Conservation (phyloP, 2,329 filamentous ascomycete species). For the Dactylellina leptospora region DNA sequence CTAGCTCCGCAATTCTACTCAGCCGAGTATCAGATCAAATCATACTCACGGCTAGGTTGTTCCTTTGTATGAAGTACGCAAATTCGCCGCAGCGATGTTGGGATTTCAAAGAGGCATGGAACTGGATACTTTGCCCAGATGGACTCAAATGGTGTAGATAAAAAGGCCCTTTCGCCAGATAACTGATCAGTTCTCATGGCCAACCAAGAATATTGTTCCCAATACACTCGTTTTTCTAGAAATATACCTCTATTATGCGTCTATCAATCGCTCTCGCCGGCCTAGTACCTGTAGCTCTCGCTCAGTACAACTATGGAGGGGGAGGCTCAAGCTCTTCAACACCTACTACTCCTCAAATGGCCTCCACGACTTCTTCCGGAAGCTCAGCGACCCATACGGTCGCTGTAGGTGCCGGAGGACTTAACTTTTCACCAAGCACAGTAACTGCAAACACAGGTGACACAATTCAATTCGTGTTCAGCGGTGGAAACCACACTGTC, state of each 20-base stretch:
- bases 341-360: background rate
- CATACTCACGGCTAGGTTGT: background rate
- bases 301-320: background rate
- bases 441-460: constrained; percentile 69
- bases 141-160: background rate
- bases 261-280: constrained; percentile 17
- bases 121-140: background rate
- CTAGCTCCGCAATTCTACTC: background rate
- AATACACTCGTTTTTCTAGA: background rate
- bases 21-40: too few relatives aligned
- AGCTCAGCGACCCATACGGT: constrained; percentile 69
- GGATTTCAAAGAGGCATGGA: background rate
- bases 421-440: constrained; percentile 73
- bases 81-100: background rate
- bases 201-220: background rate
- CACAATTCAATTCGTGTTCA: constrained; percentile 32
- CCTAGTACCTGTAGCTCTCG: constrained; percentile 19
- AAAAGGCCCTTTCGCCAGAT: background rate
- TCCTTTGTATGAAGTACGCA: background rate
- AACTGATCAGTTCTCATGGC: constrained; percentile 1
- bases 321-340: background rate
- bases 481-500: constrained; percentile 74
- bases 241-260: constrained; percentile 9
- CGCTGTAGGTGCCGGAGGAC: constrained; percentile 66
- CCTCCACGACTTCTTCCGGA: background rate